Base-by-base conservation (phyloP, 2,329 filamentous ascomycete genomes). In the Colletotrichum salicis region DNA sequence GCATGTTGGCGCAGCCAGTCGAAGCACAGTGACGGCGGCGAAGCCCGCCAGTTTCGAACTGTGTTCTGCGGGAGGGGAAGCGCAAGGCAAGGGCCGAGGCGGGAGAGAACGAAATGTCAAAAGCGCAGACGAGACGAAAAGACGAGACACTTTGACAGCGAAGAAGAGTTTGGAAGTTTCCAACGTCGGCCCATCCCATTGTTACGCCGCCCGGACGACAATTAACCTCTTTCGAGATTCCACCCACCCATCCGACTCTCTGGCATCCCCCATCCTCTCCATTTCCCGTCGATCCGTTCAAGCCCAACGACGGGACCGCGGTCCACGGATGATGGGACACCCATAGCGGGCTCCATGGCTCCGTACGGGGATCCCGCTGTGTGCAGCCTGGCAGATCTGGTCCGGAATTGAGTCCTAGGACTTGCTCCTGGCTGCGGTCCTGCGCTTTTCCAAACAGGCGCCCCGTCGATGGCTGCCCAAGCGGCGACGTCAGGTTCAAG, bases 401-500 rank as follows among this genome's bases (percentile, higher is more conserved):
- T 13, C 41, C 24, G 54, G 55, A 59, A 72, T 52, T 41, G 61
- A 37, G 58, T 27, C 31, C 10, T 29, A 15, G 22, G 37, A 8
- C 37, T 41, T 15, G 8, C 37, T 27, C 22, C 15, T 29, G 31
- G 22, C 15, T 19, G 48, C n/a, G 60, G 41, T 13, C 33, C 22
- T 19, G 48, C n/a, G 60, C 52, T 19, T 45, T 51, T 37, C 66
- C 37, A 11, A 70, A 22, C 33, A 24, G n/a, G 56, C 58, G 37
- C 55, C 55, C 52, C 60, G 24, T 27, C 37, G 56, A 71, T 72
- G 62, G 70, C 51, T 72, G 70, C 70, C 70, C 70, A 72, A 72
- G 67, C 66, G 70, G 67, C 70, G 62, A 67, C 69, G 61, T 72
- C 70, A 62, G 70, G 70, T 72, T 64, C 33, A 22, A 68, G 70